phyloP scores from a whole-genome alignment of 2,329 filamentous ascomycete species.

The Trematosphaeria pertusa region DNA sequence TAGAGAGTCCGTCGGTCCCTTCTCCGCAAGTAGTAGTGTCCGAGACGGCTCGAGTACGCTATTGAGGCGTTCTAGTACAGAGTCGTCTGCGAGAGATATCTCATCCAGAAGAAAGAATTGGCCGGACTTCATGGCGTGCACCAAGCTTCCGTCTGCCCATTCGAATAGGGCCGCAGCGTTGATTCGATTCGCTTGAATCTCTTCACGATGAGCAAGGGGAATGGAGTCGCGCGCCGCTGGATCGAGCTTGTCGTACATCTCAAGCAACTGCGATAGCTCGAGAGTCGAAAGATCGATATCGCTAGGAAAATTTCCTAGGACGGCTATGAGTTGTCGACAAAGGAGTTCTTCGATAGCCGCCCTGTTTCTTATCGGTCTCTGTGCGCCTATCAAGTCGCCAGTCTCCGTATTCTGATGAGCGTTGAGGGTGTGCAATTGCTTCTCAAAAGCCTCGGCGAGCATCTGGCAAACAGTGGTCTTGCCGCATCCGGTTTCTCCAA shows the following conservation, averaged over 20 bases:
- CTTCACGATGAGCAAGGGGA: constrained; percentile 48
- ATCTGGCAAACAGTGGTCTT: constrained; percentile 97
- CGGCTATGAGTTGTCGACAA: constrained; percentile 63
- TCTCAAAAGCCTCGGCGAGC: constrained; percentile 79
- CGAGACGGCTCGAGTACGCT: constrained; percentile 91
- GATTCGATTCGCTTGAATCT: constrained; percentile 58
- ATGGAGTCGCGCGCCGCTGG: constrained; percentile 54
- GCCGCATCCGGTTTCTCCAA: constrained; percentile 96
- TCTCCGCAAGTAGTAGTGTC: constrained; percentile 89
- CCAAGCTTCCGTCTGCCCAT: constrained; percentile 93
- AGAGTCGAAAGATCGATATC: constrained; percentile 20
- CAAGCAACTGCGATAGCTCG: constrained; percentile 62
- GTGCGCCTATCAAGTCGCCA: constrained; percentile 94
- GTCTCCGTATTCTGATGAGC: constrained; percentile 99
- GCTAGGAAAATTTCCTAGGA: constrained; percentile 24
- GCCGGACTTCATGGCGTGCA: constrained; percentile 90
- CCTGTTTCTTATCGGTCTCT: constrained; percentile 88
- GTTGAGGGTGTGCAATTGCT: constrained; percentile 86
- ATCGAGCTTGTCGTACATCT: constrained; percentile 64
- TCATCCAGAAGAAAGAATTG: constrained; percentile 95
- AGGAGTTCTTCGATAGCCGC: constrained; percentile 73
- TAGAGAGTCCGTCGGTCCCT: constrained; percentile 83
- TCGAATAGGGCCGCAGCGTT: constrained; percentile 89
- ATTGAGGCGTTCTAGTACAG: constrained; percentile 93
- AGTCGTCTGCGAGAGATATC: constrained; percentile 97